These are phyloP conservation scores for Colletotrichum musae DNA, from an alignment of 2,329 filamentous ascomycete genomes.

Conservation along the genomic window DNA sequence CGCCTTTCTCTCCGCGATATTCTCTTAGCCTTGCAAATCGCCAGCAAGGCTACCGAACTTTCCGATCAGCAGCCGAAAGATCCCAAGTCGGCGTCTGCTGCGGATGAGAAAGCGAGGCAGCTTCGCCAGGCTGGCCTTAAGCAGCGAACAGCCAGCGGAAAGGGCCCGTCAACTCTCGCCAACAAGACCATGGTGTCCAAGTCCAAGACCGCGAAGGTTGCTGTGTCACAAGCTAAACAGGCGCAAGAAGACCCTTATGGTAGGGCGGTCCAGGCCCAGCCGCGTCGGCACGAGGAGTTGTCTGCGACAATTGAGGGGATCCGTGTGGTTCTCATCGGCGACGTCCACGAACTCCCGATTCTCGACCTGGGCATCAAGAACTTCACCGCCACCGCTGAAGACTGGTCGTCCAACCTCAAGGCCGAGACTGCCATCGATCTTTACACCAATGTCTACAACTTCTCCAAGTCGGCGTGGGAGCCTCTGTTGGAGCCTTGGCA, in stretches of 20 bases:
- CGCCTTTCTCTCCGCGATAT: slow-evolving; percentile 95
- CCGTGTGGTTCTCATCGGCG: slow-evolving; percentile 93
- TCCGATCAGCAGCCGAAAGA: slow-evolving; percentile 74
- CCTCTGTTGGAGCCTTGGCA: slow-evolving; percentile 97
- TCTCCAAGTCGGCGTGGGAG: slow-evolving; percentile 99
- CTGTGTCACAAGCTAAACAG: slow-evolving; percentile 47
- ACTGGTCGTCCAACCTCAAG: slow-evolving; percentile 91
- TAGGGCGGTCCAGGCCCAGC: slow-evolving; percentile 40
- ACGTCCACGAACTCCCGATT: slow-evolving; percentile 94
- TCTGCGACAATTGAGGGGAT: slow-evolving; percentile 90
- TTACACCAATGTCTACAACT: slow-evolving; percentile 98
- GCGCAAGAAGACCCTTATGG: slow-evolving; percentile 24
- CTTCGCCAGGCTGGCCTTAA: slow-evolving; percentile 65
- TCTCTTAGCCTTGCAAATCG: slow-evolving; percentile 90
- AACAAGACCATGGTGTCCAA: slow-evolving; percentile 55
- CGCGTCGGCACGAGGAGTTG: slow-evolving; percentile 77
- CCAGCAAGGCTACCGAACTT: slow-evolving; percentile 90
- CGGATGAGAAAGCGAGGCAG: slow-evolving; percentile 71
- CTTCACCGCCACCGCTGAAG: slow-evolving; percentile 86
- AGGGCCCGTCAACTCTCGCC: slow-evolving; percentile 66
- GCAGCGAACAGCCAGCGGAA: slow-evolving; percentile 70
- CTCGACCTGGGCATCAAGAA: slow-evolving; percentile 94
- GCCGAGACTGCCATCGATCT: slow-evolving; percentile 93
- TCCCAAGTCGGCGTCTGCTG: slow-evolving; percentile 49
- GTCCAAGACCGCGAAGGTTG: slow-evolving; percentile 50